Conservation (phyloP, 2,329 filamentous ascomycete genomes). For the Aspergillus tamarii region DNA sequence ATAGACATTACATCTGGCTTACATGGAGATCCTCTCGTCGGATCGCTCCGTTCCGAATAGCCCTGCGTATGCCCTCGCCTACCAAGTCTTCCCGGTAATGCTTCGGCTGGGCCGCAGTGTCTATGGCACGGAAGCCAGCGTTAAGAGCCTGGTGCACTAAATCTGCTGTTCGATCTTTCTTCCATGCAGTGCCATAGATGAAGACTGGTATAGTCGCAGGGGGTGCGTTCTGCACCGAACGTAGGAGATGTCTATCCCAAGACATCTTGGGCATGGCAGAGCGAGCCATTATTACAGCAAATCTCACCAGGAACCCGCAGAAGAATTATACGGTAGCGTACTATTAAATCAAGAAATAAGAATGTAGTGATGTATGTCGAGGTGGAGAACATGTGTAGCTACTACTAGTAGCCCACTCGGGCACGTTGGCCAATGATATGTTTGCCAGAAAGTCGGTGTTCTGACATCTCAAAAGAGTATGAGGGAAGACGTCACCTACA, state of each 20-base stretch:
- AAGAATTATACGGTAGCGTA: background rate
- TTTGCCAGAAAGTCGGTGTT: background rate
- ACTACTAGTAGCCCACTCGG: background rate
- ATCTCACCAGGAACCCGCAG: background rate
- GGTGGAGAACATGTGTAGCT: background rate
- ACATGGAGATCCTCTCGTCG: conserved; percentile 66
- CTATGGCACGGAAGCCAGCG: conserved; percentile 71
- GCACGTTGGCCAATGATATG: background rate
- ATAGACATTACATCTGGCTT: conserved; percentile 26
- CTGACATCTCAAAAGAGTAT: background rate
- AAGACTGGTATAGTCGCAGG: conserved; percentile 47
- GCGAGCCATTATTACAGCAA: conserved; percentile 24
- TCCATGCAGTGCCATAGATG: conserved; percentile 87
- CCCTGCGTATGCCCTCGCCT: conserved; percentile 66
- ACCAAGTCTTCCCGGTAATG: conserved; percentile 77
- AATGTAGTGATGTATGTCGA: background rate
- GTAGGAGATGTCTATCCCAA: conserved; percentile 37
- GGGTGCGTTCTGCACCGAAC: conserved; percentile 26
- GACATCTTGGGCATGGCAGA: conserved; percentile 29
- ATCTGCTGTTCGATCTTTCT: conserved; percentile 67
- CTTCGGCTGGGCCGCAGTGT: conserved; percentile 77
- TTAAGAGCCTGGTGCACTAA: conserved; percentile 71
- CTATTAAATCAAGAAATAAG: background rate
- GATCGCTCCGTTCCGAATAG: conserved; percentile 63
- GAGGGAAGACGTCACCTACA: background rate